phyloP scores from a whole-genome alignment of 768 basidiomycete species.

The Lenzites betulinus region DNA sequence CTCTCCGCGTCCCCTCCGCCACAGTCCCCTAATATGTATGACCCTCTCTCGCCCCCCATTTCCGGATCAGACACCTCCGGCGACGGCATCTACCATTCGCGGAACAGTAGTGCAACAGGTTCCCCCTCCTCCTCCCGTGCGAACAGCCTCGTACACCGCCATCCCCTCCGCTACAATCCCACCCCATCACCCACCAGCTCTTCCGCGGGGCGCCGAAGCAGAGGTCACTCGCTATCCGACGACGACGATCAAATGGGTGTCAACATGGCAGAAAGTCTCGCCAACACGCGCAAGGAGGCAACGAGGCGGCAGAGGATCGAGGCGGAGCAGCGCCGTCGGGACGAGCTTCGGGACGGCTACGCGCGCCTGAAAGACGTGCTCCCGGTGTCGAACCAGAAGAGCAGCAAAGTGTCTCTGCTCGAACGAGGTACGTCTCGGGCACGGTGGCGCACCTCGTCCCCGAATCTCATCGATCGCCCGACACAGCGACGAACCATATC shows the following conservation, averaged over 20 bases:
- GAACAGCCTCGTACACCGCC: conserved; percentile 75
- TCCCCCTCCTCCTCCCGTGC: conserved; percentile 79
- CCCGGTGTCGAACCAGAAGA: conserved; percentile 86
- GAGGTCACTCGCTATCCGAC: conserved; percentile 69
- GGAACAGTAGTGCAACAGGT: conserved; percentile 72
- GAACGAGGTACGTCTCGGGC: conserved; percentile 68
- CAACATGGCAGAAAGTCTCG: conserved; percentile 68
- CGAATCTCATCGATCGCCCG: conserved; percentile 10
- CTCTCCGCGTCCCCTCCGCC: conserved; percentile 64
- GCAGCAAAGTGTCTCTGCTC: conserved; percentile 85
- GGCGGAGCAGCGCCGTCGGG: conserved; percentile 86
- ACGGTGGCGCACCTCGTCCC: neutral
- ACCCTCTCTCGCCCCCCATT: conserved; percentile 81
- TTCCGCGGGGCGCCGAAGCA: conserved; percentile 63
- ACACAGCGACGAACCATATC: conserved; percentile 78
- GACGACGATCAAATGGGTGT: conserved; percentile 70
- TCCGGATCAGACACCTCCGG: conserved; percentile 90
- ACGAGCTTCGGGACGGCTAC: conserved; percentile 90
- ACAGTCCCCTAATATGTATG: conserved; percentile 78
- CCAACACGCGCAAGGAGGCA: conserved; percentile 79
- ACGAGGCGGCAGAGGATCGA: conserved; percentile 84
- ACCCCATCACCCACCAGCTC: conserved; percentile 80
- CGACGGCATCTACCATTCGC: conserved; percentile 79
- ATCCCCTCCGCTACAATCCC: conserved; percentile 71
- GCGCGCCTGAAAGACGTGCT: conserved; percentile 85